Evolutionary conservation across 768 basidiomycete genomes (phyloP), one percentile per base, ranked within the genome.

Genomic region (Suillus tomentosus): DNA sequence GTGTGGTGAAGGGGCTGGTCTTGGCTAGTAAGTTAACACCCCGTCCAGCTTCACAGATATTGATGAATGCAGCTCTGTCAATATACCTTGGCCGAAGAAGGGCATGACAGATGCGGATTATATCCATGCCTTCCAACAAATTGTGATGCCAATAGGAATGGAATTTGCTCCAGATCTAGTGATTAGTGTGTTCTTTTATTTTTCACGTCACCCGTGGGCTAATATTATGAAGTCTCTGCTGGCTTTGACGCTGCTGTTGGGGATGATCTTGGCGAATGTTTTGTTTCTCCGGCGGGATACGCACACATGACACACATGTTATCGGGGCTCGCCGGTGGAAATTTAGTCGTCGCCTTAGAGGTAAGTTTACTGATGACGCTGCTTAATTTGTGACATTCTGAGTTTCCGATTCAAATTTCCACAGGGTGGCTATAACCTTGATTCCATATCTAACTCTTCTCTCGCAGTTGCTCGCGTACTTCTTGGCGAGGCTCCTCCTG

Each of bases 221-320:
- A 14, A 22, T 39, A 40, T 14, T 22, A 42, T n/a, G 24, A 71
- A 99, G 97, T 99, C 71, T 98, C 96, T 9, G 95, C 97, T 19
- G 97, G 97, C 3, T 99, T 98, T 72, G 97, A 99, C 71, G 97
- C 97, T 10, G 97, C 97, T 1, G 85, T 84, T 36, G 97, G 97
- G 4, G 97, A 99, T 71, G 87, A 88, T 43, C 83, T 99, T 5
- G 97, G 97, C 42, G 91, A 90, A 77, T 98, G 96, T 70, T 81
- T 87, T 68, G 96, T 99, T 65, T 85, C 92, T 5, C 97, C 97
- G 1, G 85, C 88, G 19, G 97, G 96, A 5, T 99, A 95, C 74
- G 95, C 95, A 0, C 97, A 99, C 70, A 99, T 99, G 96, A 97
- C 97, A 7, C 92, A 98, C 72, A 96, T 99, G 94, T 82, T 99